Percentiles rank a stretch among this genome's conserved stretches.
phyloP scores from a whole-genome alignment of 352 stramenopile species.

The Phytophthora meadii region DNA sequence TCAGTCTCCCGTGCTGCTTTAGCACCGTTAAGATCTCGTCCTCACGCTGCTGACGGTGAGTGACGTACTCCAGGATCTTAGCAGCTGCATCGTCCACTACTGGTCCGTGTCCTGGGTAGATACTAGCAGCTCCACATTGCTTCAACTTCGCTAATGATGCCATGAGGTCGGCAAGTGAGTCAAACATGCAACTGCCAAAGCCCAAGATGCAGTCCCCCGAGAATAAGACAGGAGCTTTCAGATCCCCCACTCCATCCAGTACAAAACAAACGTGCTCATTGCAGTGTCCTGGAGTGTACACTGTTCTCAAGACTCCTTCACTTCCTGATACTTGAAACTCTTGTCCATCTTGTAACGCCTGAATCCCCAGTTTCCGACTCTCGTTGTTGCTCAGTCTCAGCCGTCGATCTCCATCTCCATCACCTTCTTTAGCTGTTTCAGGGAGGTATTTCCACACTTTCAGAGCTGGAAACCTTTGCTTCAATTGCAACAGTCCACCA shows the following conservation, averaged over 20 bases:
- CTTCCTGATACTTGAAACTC: conserved; percentile 39
- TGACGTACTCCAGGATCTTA: conserved; percentile 21
- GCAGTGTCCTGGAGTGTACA: conserved; percentile 88
- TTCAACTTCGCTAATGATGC: conserved; percentile 50
- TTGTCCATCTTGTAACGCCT: conserved; percentile 45
- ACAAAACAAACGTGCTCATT: conserved; percentile 57
- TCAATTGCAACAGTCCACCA: conserved; percentile 74
- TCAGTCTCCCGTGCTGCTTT: too few species aligned
- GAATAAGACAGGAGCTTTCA: too few species aligned
- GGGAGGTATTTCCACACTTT: conserved; percentile 80
- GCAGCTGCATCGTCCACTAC: too few species aligned
- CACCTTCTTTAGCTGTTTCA: conserved; percentile 8
- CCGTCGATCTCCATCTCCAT: conserved; percentile 40
- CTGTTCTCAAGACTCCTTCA: conserved; percentile 43
- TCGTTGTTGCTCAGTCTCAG: conserved; percentile 59
- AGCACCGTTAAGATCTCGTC: conserved; percentile 41
- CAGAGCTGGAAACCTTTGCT: conserved; percentile 57
- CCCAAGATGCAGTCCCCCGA: too few species aligned
- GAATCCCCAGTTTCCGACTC: conserved; percentile 54
- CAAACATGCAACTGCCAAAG: too few species aligned
- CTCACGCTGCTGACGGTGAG: conserved; percentile 78
- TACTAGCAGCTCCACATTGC: too few species aligned
- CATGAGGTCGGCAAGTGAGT: conserved; percentile 74
- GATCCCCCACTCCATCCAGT: too few species aligned
- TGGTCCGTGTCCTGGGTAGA: too few species aligned